Conservation (phyloP, 176 grass and related monocot genomes). For the Musa itinerans region DNA sequence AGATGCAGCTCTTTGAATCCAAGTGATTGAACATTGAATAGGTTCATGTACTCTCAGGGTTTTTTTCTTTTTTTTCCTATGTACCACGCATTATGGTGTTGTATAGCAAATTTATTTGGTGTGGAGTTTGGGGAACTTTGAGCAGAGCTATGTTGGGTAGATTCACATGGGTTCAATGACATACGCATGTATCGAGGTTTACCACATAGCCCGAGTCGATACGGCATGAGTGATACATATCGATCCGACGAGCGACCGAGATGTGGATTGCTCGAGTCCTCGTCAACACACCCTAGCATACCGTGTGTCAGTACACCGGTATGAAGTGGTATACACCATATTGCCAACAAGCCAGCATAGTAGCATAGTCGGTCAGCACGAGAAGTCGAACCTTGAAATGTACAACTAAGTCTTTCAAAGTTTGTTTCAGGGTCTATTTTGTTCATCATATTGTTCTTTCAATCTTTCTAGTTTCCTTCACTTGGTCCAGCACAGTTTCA, state of each 20-base stretch:
- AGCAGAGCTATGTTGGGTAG: background rate
- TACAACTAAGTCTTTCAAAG: background rate
- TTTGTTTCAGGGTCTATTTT: conserved; percentile 1
- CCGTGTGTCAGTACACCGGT: no score
- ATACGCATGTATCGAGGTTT: background rate
- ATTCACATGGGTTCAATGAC: conserved; percentile 8
- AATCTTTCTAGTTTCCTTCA: background rate
- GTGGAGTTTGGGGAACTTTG: background rate
- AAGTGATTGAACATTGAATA: background rate
- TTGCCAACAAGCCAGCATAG: no score
- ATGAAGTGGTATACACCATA: no score
- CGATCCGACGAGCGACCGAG: no score
- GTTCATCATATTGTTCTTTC: conserved; percentile 4
- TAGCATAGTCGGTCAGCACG: no score
- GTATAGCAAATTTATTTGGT: conserved; percentile 11
- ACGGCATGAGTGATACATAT: rapidly evolving
- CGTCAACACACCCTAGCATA: no score
- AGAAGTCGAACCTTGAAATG: background rate
- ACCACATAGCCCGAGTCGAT: no score
- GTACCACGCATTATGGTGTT: conserved; percentile 19
- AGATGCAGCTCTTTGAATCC: conserved; percentile 21
- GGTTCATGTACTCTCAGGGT: background rate
- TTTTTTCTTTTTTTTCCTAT: background rate
- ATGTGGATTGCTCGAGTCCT: no score
- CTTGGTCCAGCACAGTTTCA: no score